These are phyloP conservation scores for Spinellus fusiger DNA, from an alignment of 192 early-diverging fungal species.

Conservation along the genomic window DNA sequence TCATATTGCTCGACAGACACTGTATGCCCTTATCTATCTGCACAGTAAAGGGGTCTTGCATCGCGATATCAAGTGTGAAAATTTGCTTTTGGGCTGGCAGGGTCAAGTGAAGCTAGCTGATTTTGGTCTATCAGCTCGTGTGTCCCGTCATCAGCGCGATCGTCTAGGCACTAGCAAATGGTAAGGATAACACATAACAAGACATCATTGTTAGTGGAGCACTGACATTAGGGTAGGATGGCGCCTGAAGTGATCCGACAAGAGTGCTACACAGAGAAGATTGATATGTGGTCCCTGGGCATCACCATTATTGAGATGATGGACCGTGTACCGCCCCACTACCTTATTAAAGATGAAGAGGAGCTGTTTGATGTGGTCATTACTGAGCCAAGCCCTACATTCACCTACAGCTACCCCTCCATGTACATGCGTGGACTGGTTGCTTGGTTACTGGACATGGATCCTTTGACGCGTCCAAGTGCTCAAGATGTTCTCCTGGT, in stretches of 20 bases:
- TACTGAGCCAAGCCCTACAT: conserved; percentile 31
- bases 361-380: conserved; percentile 30
- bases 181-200: conserved; percentile 5
- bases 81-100: conserved; percentile 34
- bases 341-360: conserved; percentile 33
- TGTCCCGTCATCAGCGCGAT: conserved; percentile 19
- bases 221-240: conserved; percentile 24
- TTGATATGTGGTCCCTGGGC: conserved; percentile 50
- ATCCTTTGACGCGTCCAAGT: conserved; percentile 21
- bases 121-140: conserved; percentile 33
- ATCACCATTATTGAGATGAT: conserved; percentile 44
- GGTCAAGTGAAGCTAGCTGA: conserved; percentile 42
- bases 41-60: conserved; percentile 38
- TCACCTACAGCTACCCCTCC: conserved; percentile 34
- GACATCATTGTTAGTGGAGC: not conserved
- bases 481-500: conserved; percentile 33
- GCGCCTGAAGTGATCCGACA: conserved; percentile 44
- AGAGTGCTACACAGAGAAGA: conserved; percentile 38
- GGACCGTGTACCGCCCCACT: conserved; percentile 43
- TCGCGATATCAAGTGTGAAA: conserved; percentile 45
- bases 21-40: conserved; percentile 35
- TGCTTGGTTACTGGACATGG: conserved; percentile 34
- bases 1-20: conserved; percentile 30
- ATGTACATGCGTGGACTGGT: conserved; percentile 39
- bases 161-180: conserved; percentile 37